phyloP scores from a whole-genome alignment of 495 filamentous ascomycete genomes.

The Talaromyces wortmannii region DNA sequence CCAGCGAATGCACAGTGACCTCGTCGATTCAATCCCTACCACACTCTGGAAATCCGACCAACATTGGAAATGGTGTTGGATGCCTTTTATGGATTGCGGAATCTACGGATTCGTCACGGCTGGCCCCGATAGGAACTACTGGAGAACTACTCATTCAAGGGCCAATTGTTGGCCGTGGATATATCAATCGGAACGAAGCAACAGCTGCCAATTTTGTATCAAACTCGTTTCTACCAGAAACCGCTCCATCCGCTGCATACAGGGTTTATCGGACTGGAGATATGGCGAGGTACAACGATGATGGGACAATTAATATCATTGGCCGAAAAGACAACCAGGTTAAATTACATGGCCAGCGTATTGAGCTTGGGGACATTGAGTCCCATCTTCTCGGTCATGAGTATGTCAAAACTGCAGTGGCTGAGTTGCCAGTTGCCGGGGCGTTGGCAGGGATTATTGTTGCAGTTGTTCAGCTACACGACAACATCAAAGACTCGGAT shows the following conservation, averaged over 20 bases:
- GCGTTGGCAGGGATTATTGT: neutral
- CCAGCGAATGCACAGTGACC: constrained; percentile 40
- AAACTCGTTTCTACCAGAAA: constrained; percentile 37
- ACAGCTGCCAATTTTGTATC: constrained; percentile 39
- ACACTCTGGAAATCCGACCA: constrained; percentile 8
- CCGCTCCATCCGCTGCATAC: constrained; percentile 19
- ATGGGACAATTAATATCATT: constrained; percentile 47
- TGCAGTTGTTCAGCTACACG: neutral
- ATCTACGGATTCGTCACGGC: constrained; percentile 31
- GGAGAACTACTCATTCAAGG: constrained; percentile 50
- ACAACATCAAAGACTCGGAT: neutral
- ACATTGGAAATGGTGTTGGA: constrained; percentile 4
- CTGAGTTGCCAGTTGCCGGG: neutral
- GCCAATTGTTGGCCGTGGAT: constrained; percentile 42
- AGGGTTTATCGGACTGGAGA: constrained; percentile 46
- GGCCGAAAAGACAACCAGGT: constrained; percentile 57
- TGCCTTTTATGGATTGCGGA: constrained; percentile 36
- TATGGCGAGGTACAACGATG: constrained; percentile 46
- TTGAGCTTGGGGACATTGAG: constrained; percentile 53
- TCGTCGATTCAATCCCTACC: constrained; percentile 36
- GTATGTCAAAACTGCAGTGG: neutral
- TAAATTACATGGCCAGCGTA: constrained; percentile 55
- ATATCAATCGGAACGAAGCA: constrained; percentile 38
- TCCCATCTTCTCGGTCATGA: constrained; percentile 9
- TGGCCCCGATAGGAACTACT: constrained; percentile 41